These are phyloP conservation scores for Dictyostelium brefeldianum DNA, from an alignment of 78 protist genomes.

Conservation along the genomic window DNA sequence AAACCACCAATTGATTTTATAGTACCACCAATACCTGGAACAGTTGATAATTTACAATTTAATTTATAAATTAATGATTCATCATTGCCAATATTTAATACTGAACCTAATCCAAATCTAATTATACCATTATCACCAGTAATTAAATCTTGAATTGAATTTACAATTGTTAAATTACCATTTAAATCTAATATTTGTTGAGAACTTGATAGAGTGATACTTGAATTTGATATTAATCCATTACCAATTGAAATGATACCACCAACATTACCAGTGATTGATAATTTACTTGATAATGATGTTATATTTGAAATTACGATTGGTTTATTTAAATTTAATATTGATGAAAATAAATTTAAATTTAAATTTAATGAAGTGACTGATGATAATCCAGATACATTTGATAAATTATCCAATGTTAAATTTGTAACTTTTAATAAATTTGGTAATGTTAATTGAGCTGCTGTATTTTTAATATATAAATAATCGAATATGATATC, in stretches of 20 bases:
- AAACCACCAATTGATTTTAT: slow-evolving; percentile 4
- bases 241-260: not conserved
- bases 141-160: slow-evolving; percentile 2
- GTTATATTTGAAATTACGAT: not conserved
- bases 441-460: not conserved
- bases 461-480: not conserved
- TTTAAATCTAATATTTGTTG: not conserved
- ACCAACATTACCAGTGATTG: not conserved
- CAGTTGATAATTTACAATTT: not conserved
- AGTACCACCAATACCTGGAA: not conserved
- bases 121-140: not conserved
- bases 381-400: not conserved
- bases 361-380: not conserved
- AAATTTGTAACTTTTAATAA: not conserved
- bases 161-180: not conserved
- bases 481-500: not conserved
- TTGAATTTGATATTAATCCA: not conserved
- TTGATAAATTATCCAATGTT: not conserved
- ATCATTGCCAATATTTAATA: not conserved
- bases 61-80: not conserved
- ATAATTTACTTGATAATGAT: not conserved
- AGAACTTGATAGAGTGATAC: not conserved
- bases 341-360: not conserved
- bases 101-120: not conserved
- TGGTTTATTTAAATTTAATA: not conserved